Evolutionary conservation across 1,284 basidiomycete species (phyloP).

Genomic region (Marasmius tenuissimus): DNA sequence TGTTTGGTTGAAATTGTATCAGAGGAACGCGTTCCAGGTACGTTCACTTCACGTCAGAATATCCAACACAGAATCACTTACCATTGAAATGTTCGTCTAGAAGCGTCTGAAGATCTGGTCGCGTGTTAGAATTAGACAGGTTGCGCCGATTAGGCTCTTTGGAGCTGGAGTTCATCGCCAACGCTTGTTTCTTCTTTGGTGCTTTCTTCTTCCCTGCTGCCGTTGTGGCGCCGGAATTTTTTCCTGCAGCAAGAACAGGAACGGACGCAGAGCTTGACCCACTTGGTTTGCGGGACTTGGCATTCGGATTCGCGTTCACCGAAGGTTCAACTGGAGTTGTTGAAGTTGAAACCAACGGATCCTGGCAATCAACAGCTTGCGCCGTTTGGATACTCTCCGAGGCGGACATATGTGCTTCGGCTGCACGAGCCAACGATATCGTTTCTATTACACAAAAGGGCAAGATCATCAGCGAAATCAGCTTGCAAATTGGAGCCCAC

Average conservation of each 20-base stretch:
- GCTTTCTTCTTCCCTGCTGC: background rate
- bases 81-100: background rate
- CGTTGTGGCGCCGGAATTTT: background rate
- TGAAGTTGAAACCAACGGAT: background rate
- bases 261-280: background rate
- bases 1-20: background rate
- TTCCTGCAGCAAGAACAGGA: background rate
- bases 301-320: background rate
- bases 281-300: background rate
- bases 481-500: background rate
- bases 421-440: background rate
- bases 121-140: background rate
- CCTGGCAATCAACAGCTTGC: background rate
- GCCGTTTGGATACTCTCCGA: background rate
- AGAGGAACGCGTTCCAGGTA: background rate
- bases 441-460: background rate
- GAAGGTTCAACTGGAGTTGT: background rate
- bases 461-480: background rate
- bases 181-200: background rate
- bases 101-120: background rate
- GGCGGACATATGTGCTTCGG: background rate
- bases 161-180: background rate
- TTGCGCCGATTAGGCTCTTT: background rate
- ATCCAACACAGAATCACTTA: background rate
- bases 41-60: background rate